Conservation (phyloP, 805 yeast species). For the Schwanniomyces occidentalis region DNA sequence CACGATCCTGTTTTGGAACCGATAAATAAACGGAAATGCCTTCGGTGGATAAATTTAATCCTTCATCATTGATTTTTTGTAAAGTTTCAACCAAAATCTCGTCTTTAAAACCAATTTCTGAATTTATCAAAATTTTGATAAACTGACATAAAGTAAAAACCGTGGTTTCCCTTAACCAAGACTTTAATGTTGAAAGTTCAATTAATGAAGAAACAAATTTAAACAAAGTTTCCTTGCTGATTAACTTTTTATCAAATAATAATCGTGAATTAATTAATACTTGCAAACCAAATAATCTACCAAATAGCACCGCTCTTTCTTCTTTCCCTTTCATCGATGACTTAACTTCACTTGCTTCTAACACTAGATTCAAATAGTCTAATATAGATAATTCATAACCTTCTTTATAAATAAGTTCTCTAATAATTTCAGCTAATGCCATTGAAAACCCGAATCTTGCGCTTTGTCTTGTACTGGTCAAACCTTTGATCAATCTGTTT, state of each 20-base stretch:
- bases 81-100: constrained; percentile 34
- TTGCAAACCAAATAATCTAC: constrained; percentile 82
- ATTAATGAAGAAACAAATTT: constrained; percentile 49
- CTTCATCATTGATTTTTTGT: constrained; percentile 46
- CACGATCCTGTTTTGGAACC: constrained; percentile 37
- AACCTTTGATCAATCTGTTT: constrained; percentile 75
- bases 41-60: constrained; percentile 69
- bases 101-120: constrained; percentile 13
- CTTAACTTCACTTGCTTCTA: constrained; percentile 31
- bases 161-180: constrained; percentile 86
- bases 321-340: constrained; percentile 70
- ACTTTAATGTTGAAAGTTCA: constrained; percentile 60
- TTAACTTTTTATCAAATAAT: constrained; percentile 18
- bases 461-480: constrained; percentile 77
- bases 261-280: constrained; percentile 54
- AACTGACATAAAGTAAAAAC: constrained; percentile 68
- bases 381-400: constrained; percentile 33
- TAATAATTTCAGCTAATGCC: constrained; percentile 72
- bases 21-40: constrained; percentile 73
- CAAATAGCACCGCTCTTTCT: constrained; percentile 77
- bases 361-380: constrained; percentile 39
- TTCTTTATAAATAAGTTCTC: constrained; percentile 31
- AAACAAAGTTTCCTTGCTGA: constrained; percentile 15
- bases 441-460: constrained; percentile 88
- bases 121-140: constrained; percentile 10